Percentiles rank a stretch among this genome's conserved stretches.
Conservation (phyloP, 2,329 filamentous ascomycete genomes). For the Fusarium luffae region DNA sequence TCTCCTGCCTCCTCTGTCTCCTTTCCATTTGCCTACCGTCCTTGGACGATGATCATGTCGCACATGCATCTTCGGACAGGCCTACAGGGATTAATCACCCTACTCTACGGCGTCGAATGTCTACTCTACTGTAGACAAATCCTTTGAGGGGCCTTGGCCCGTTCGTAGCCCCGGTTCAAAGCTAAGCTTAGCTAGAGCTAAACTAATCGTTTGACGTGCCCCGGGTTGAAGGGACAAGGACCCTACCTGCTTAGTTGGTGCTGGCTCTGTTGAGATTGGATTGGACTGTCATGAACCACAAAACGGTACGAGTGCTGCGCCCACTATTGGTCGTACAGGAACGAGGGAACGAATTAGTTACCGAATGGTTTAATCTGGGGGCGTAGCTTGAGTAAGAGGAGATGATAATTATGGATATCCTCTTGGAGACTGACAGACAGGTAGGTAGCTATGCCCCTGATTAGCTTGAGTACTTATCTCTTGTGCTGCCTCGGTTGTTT, state of each 20-base stretch:
- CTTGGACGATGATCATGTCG: neutral
- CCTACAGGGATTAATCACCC: neutral
- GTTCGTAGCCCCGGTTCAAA: neutral
- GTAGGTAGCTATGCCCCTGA: constrained; percentile 3
- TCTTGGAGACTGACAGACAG: neutral
- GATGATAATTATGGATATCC: neutral
- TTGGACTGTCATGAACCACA: neutral
- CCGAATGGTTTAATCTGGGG: neutral
- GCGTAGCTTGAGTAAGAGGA: constrained; percentile 1
- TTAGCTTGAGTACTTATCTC: constrained; percentile 1
- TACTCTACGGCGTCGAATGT: neutral
- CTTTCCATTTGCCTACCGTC: neutral
- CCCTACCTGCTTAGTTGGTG: neutral
- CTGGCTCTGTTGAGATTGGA: neutral
- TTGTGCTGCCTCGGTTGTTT: constrained; percentile 2
- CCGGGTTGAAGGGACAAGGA: neutral
- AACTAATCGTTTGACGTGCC: constrained; percentile 7
- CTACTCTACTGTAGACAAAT: neutral
- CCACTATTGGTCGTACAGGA: neutral
- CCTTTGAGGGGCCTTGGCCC: constrained; percentile 5
- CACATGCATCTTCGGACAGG: neutral
- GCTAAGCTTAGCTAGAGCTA: constrained; percentile 5
- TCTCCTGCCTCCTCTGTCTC: neutral
- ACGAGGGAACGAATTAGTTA: neutral
- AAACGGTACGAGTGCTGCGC: neutral